Conservation (phyloP, 345 rosid genomes). For the Dipteronia sinensis region DNA sequence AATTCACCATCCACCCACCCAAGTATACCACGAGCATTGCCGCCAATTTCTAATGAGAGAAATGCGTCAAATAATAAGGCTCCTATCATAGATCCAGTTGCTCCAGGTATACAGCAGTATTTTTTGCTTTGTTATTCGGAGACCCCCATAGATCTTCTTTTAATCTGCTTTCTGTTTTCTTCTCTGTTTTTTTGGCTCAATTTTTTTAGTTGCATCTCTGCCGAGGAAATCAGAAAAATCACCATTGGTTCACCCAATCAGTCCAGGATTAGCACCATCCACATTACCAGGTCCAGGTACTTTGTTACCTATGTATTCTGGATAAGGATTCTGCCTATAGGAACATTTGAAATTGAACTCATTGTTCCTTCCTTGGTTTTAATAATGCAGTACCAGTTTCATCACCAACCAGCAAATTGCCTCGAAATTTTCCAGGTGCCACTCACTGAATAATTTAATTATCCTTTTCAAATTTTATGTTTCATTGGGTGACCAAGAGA, state of each 20-base stretch:
- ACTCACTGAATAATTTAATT: conserved; percentile 15
- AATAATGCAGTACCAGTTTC: conserved; percentile 37
- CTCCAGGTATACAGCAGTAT: conserved; percentile 19
- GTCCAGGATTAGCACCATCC: conserved; percentile 26
- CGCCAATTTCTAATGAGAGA: conserved; percentile 22
- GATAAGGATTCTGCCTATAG: background rate
- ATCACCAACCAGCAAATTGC: conserved; percentile 35
- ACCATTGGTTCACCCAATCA: conserved; percentile 27
- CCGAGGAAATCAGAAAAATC: conserved; percentile 30
- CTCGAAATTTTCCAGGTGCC: conserved; percentile 52
- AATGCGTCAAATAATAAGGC: conserved; percentile 25
- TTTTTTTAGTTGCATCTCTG: conserved; percentile 39
- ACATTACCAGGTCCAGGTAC: conserved; percentile 30
- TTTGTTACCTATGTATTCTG: conserved; percentile 2
- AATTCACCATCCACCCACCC: conserved; percentile 22
- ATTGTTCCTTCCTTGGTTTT: background rate
- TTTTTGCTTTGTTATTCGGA: background rate
- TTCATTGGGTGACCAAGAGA: conserved; percentile 17
- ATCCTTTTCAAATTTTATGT: conserved; percentile 11
- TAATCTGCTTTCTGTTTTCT: conserved; percentile 16
- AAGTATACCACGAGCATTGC: conserved; percentile 28
- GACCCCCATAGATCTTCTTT: conserved; percentile 16
- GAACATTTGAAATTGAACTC: conserved; percentile 12
- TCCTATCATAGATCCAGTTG: conserved; percentile 17
- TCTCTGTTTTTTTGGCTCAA: conserved; percentile 1